A percentile compares a stretch with the other conserved stretches of the same genome.
phyloP scores from a whole-genome alignment of 2,329 filamentous ascomycete genomes.

The Colletotrichum sp. region DNA sequence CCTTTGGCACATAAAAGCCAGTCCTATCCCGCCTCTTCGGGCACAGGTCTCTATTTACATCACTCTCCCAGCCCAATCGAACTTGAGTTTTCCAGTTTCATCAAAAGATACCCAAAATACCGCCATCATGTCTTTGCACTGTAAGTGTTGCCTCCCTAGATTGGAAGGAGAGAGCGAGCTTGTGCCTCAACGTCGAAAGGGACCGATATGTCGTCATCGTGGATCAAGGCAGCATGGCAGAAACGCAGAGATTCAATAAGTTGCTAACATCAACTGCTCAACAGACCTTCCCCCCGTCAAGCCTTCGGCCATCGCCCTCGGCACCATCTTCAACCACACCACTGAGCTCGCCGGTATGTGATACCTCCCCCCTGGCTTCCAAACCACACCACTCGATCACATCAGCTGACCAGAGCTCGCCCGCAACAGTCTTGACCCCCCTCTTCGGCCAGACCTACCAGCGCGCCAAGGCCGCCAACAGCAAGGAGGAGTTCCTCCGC shows the following conservation, averaged over 20 bases:
- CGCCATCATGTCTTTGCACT: conserved; percentile 64
- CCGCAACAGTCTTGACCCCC: conserved; percentile 70
- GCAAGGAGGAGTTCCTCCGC: conserved; percentile 94
- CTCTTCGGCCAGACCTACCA: conserved; percentile 95
- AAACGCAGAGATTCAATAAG: too few species aligned
- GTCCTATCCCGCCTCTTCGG: conserved; percentile 2
- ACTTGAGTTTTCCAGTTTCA: neutral
- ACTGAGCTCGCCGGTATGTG: conserved; percentile 73
- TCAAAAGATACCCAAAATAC: conserved; percentile 13
- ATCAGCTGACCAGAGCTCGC: neutral
- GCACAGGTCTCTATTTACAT: neutral
- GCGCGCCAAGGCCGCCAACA: conserved; percentile 88
- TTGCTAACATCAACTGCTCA: neutral
- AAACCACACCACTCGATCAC: neutral
- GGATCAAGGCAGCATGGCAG: neutral
- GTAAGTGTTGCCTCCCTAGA: conserved; percentile 39
- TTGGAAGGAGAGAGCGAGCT: neutral
- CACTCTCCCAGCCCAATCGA: conserved; percentile 2
- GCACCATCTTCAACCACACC: conserved; percentile 94
- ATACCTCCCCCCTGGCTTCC: neutral
- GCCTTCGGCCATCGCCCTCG: conserved; percentile 96
- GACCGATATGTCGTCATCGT: neutral
- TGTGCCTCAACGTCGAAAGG: neutral
- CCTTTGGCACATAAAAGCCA: conserved; percentile 18
- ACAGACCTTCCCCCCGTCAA: conserved; percentile 78